These are phyloP conservation scores for Penicillium verrucosum DNA, from an alignment of 2,329 filamentous ascomycete genomes.

Conservation along the genomic window DNA sequence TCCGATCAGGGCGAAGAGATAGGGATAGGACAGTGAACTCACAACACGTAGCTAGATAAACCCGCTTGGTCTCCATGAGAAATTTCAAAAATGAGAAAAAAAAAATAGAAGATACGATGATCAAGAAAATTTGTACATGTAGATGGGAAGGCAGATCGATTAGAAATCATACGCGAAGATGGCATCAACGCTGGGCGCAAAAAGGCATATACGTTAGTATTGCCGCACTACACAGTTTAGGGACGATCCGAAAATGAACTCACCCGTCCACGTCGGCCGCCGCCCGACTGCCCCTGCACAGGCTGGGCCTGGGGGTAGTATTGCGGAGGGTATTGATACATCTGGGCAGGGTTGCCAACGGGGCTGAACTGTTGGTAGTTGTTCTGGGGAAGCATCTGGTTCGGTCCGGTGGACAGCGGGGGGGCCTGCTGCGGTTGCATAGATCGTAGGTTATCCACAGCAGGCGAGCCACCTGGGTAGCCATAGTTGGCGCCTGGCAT, in stretches of 20 bases:
- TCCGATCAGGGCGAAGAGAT: conserved; percentile 32
- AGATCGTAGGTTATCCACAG: conserved; percentile 41
- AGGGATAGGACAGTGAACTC: conserved; percentile 25
- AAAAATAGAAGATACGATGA: conserved; percentile 21
- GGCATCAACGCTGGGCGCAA: conserved; percentile 32
- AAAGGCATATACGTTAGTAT: background rate
- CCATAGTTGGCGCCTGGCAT: conserved; percentile 46
- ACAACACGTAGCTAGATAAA: conserved; percentile 33
- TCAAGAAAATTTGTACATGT: conserved; percentile 35
- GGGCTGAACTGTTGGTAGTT: conserved; percentile 48
- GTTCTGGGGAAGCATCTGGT: conserved; percentile 48
- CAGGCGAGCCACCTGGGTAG: conserved; percentile 42
- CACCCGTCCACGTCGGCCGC: conserved; percentile 55
- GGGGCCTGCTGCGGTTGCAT: conserved; percentile 39
- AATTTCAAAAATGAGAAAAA: conserved; percentile 23
- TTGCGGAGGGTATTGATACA: conserved; percentile 55
- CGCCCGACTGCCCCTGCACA: conserved; percentile 44
- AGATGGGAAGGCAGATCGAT: conserved; percentile 29
- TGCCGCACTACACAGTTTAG: conserved; percentile 5
- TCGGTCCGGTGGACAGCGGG: conserved; percentile 34
- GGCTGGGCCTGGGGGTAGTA: conserved; percentile 47
- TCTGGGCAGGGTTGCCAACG: conserved; percentile 41
- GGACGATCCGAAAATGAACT: conserved; percentile 29
- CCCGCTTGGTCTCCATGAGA: conserved; percentile 30
- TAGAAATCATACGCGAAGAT: conserved; percentile 19